These are phyloP conservation scores for Saitozyma sp. DNA, from an alignment of 768 basidiomycete genomes.

Conservation along the genomic window DNA sequence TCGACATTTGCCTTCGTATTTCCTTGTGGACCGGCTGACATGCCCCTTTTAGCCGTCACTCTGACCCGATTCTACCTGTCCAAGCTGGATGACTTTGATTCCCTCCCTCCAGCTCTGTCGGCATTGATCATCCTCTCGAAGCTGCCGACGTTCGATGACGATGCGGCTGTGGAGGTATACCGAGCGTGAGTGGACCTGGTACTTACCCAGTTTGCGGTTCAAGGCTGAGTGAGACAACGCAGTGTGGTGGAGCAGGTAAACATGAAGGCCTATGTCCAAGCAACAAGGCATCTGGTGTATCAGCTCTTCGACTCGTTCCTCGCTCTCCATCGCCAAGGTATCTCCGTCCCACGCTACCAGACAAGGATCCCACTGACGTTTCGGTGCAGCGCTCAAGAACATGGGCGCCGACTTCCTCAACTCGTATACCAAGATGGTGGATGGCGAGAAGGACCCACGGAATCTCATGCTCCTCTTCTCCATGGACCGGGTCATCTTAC, in stretches of 20 bases:
- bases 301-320: slow-evolving; percentile 75
- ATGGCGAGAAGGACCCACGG: slow-evolving; percentile 96
- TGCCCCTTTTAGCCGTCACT: slow-evolving; percentile 65
- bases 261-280: slow-evolving; percentile 79
- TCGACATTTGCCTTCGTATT: neutral
- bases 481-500: slow-evolving; percentile 77
- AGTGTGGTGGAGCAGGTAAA: slow-evolving; percentile 76
- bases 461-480: slow-evolving; percentile 88
- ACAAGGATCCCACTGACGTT: neutral
- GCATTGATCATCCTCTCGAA: slow-evolving; percentile 70
- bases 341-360: slow-evolving; percentile 20
- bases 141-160: slow-evolving; percentile 64
- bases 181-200: slow-evolving; percentile 60
- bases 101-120: slow-evolving; percentile 74
- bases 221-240: slow-evolving; percentile 12
- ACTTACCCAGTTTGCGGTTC: neutral
- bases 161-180: slow-evolving; percentile 65
- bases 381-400: slow-evolving; percentile 62
- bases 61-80: slow-evolving; percentile 78
- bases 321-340: slow-evolving; percentile 68
- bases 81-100: slow-evolving; percentile 82
- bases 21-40: neutral
- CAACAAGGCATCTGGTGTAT: slow-evolving; percentile 77
- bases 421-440: slow-evolving; percentile 75
- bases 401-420: slow-evolving; percentile 72